Base-by-base conservation (phyloP, 345 rosid species). In the Euphorbia lathyris region DNA sequence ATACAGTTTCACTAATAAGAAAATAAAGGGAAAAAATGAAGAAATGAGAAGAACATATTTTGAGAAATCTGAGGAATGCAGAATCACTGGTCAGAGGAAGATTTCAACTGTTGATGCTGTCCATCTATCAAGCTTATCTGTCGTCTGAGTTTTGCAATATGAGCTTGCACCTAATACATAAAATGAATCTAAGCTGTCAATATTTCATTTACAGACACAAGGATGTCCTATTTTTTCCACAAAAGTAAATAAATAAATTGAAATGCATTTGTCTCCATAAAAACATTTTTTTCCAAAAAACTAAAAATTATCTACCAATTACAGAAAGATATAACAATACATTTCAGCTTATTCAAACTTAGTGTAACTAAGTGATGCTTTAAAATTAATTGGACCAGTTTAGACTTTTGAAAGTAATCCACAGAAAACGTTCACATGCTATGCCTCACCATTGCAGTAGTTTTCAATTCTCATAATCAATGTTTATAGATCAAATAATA, bases 101-200 rank as follows among this genome's bases (percentile, higher is more conserved):
- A 67, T 80, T 81, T 88, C 66, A 83, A 60, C 11, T 82, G 87
- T 70, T 85, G 93, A 68, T 86, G 82, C 83, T 82, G 88, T 72
- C 91, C 80, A 68, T 78, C 74, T 68, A 77, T 68, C 63, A 69
- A 52, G 59, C 64, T 73, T 72, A 77, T 77, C 63, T 73, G 74
- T 42, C 71, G 58, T 58, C 71, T 65, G 58, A 73, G 77, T 65
- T 77, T 77, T 40, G 77, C 81, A 36, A 77, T 73, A 72, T 73
- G 81, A 57, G 81, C 59, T 73, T 77, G 74, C 30, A 77, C 81
- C 80, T 68, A 66, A 27, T 8, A 62, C 60, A 50, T 25, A 67
- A 25, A 67, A 38, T 52, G 59, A 55, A 76, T 55, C 16, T 51
- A 42, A 43, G 53, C 32, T 25, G 55, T 68, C 60, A 72, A 53